These are phyloP conservation scores for Eleusine indica DNA, from an alignment of 176 grass and related monocot genomes.

Conservation along the genomic window DNA sequence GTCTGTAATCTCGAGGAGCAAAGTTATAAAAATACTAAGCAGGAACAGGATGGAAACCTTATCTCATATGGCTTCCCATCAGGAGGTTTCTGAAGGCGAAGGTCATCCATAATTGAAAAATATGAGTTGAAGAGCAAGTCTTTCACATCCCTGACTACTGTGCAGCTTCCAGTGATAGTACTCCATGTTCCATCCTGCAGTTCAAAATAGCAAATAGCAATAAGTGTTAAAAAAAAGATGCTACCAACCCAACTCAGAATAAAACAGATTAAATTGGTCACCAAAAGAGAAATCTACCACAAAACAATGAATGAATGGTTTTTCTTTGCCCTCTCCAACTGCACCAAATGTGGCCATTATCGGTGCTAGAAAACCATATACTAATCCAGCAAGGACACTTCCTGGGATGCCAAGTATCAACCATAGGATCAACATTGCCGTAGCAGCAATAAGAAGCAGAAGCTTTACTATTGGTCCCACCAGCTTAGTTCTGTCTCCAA, in stretches of 20 bases:
- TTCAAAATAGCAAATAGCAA: conserved; percentile 22
- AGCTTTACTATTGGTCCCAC: conserved; percentile 85
- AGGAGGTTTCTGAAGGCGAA: conserved; percentile 66
- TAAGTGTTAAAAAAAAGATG: conserved; percentile 18
- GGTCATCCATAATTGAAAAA: conserved; percentile 93
- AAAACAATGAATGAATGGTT: conserved; percentile 79
- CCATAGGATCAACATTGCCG: conserved; percentile 66
- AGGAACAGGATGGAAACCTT: conserved; percentile 54
- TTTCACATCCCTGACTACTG: conserved; percentile 88
- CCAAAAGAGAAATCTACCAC: conserved; percentile 53
- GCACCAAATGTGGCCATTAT: conserved; percentile 86
- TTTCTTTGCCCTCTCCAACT: conserved; percentile 92
- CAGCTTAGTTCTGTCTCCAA: conserved; percentile 79
- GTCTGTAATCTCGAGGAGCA: neutral
- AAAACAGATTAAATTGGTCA: conserved; percentile 9
- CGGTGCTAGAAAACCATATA: conserved; percentile 92
- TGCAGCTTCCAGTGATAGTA: conserved; percentile 82
- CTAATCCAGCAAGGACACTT: conserved; percentile 65
- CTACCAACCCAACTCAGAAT: conserved; percentile 11
- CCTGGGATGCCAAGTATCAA: conserved; percentile 70
- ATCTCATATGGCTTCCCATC: conserved; percentile 75
- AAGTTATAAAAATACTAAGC: conserved; percentile 16
- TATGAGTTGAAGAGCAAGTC: conserved; percentile 91
- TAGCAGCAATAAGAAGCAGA: conserved; percentile 68
- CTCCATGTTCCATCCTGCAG: conserved; percentile 95